Base-by-base conservation (phyloP, 2,329 filamentous ascomycete species). In the Neobulgaria alba region DNA sequence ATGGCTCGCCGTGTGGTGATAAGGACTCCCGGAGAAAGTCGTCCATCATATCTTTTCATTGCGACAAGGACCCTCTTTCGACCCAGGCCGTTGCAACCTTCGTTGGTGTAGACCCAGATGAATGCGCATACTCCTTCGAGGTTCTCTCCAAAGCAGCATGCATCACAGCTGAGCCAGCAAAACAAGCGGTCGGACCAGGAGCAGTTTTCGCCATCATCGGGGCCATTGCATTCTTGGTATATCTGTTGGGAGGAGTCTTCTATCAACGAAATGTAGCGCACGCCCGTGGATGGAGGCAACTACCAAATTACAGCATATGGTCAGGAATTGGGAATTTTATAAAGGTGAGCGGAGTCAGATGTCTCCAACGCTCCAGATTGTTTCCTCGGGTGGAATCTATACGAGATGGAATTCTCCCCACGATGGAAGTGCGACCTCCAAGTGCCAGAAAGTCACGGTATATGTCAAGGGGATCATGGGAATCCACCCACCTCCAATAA, bases 51-150 rank as follows among this genome's bases (percentile, higher is more conserved):
- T 92, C 88, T 17, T 90, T 96, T 61, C 81, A 92, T 50, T 98
- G 92, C 68, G 89, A 95, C 59, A 78, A 77, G 47, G 88, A 95
- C 54, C 79, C 85, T 1, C 68, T 81, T 2, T 73, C 71, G 20
- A 75, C 76, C 3, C 71, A 75, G 30, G 81, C 88, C 1, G 73
- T 75, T 3, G 71, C 92, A 29, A 87, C 85, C 15, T 98, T 95
- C 60, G 82, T 96, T 44, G 86, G 85, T 44, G 67, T 69, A 32
- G 82, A 89, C 46, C 82, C 85, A 30, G 89, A 96, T 59, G 82
- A 93, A 45, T 98, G 92, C 70, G 79, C 86, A 20, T 98, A 96
- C 65, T 85, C 94, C 64, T 98, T 98, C 67, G 89, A 96, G 62
- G 82, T 89, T 36, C 83, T 90, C 50, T 92, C 86, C 17, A 73